phyloP scores from a whole-genome alignment of 2,329 filamentous ascomycete genomes.

The Alternaria sp. region DNA sequence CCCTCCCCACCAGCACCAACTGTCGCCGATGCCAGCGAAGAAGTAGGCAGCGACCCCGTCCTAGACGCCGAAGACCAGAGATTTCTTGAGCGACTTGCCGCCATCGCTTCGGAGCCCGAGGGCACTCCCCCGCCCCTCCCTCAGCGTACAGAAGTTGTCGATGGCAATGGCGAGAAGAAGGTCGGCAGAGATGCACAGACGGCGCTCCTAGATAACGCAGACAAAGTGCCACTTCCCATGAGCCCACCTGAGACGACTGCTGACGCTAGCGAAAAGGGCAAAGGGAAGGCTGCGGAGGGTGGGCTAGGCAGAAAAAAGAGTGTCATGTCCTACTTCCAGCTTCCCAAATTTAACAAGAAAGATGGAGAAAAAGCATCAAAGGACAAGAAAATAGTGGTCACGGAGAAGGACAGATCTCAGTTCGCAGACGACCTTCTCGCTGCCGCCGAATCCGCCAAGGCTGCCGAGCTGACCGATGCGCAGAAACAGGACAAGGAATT shows the following conservation, averaged over 20 bases:
- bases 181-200: conserved; percentile 56
- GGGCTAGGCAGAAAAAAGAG: conserved; percentile 50
- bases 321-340: conserved; percentile 45
- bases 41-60: conserved; percentile 52
- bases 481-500: conserved; percentile 75
- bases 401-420: conserved; percentile 48
- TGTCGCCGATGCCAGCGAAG: conserved; percentile 36
- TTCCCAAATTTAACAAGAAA: conserved; percentile 45
- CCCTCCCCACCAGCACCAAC: conserved; percentile 31
- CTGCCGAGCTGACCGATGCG: conserved; percentile 47
- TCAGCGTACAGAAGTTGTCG: conserved; percentile 40
- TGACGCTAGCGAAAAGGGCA: conserved; percentile 39
- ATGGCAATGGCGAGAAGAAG: conserved; percentile 46
- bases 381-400: conserved; percentile 41
- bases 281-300: conserved; percentile 40
- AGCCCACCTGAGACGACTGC: conserved; percentile 53
- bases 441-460: conserved; percentile 45
- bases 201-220: conserved; percentile 55
- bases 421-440: conserved; percentile 45
- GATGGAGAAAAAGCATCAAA: conserved; percentile 43
- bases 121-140: conserved; percentile 54
- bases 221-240: conserved; percentile 60
- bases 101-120: conserved; percentile 53
- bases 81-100: conserved; percentile 62
- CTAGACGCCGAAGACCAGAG: conserved; percentile 69